Evolutionary conservation across 495 filamentous ascomycete species (phyloP), one percentile per base, ranked within the genome.

Genomic region (Letharia lupina): DNA sequence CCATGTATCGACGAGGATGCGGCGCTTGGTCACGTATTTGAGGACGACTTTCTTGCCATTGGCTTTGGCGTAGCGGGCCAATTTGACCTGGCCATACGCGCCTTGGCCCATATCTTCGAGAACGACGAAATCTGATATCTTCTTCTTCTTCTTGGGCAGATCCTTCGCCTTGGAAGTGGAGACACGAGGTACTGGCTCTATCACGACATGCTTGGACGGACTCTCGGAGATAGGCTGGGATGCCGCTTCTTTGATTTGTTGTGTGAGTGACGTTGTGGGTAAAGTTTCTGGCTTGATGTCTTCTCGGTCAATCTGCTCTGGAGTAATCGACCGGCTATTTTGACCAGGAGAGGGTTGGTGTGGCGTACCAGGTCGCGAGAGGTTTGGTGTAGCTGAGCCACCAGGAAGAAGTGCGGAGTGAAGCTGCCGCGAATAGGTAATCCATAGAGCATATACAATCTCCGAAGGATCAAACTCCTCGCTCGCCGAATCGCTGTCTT

Each of bases 41-140:
- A 99, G 80, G 7, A 99, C 94, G 62, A 95, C 87, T 74, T 93
- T 96, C 74, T 90, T 89, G 33, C 78, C 74, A 48, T 83, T 82
- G 57, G 81, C 84, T 73, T 86, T 87, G 77, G 93, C 92, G 75
- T 95, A 89, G 13, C 93, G 85, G n/a, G 89, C 93, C 47, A 98
- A 80, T 75, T 99, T 99, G 61, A 99, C 94, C 76, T 98, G 92
- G 8, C 94, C 94, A 72, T 98, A 99, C 3, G 94, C 95, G 57
- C 94, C 94, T 76, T 97, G 91, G 9, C 94, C 94, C 93, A 99
- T 97, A 63, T 99, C 94, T 76, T 99, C 94, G 7, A 99, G 82
- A 68, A 98, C 91, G 41, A 86, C 82, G 75, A 96, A 99, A 75
- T 97, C 92, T 57, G 86, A 78, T 62, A 99, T 98, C 0, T 84